phyloP scores from a whole-genome alignment of 1,284 basidiomycete genomes.

The Coriolopsis trogii region DNA sequence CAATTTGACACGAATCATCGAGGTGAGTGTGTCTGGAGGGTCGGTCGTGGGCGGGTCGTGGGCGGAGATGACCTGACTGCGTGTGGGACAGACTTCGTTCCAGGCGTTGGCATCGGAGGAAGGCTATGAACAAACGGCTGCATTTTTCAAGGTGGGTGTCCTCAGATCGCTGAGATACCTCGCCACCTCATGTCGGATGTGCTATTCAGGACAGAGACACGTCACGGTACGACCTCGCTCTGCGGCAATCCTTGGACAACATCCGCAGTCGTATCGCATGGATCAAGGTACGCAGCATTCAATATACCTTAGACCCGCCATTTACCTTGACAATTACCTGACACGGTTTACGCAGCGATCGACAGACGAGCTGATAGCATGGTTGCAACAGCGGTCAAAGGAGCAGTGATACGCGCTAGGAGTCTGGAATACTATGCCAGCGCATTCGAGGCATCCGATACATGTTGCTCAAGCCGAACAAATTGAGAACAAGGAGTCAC shows the following conservation, averaged over 20 bases:
- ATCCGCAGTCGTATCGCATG: constrained; percentile 8
- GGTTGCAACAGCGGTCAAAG: constrained; percentile 2
- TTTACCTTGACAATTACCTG: neutral
- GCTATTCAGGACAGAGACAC: constrained; percentile 6
- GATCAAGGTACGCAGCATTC: constrained; percentile 3
- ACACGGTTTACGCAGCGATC: neutral
- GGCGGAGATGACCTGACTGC: no score
- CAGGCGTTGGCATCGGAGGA: constrained; percentile 64
- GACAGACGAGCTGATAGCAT: constrained; percentile 4
- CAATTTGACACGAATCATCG: constrained; percentile 31
- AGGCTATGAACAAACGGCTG: constrained; percentile 67
- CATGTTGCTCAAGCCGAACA: no score
- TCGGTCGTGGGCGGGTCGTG: no score
- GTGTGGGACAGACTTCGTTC: constrained; percentile 55
- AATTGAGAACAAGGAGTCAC: no score
- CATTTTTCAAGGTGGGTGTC: constrained; percentile 63
- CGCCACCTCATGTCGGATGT: neutral
- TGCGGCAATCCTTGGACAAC: constrained; percentile 6
- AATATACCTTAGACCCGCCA: no score
- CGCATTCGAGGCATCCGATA: no score
- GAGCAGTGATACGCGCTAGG: neutral
- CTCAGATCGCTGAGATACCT: neutral
- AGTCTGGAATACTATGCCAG: neutral
- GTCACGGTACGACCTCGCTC: neutral
- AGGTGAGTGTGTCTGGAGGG: neutral